Evolutionary conservation across 441 rosid species (phyloP), one percentile per base, ranked within the genome.

Genomic region (Jatropha podagrica): DNA sequence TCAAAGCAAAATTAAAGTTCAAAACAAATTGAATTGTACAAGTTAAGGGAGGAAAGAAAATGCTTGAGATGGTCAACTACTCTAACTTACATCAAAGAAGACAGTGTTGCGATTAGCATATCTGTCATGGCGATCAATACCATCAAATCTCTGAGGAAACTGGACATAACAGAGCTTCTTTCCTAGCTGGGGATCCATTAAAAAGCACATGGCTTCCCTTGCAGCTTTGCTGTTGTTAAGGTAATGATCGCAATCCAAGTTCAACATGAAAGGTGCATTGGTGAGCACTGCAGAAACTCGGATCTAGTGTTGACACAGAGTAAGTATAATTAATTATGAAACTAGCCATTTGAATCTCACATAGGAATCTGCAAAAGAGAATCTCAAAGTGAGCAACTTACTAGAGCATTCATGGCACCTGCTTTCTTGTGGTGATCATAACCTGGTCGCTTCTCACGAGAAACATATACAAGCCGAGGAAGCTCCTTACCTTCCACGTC

Each of bases 361-460:
- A 23, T 3, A 23, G 1, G 69, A 65, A 59, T 2, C 26, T 69
- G 60, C 17, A 66, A 78, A 71, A 58, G 40, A 42, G 23, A 63
- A 72, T 49, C 56, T 65, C 17, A 66, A 0, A 38, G 32, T 66
- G 41, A 74, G 69, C 9, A 68, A 73, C 80, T 78, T 71, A 92
- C 97, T 86, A 91, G 83, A 80, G 97, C 92, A 83, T 94, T 94
- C 97, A 87, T 88, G 63, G 98, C 98, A 81, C 97, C 97, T 4
- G 98, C 97, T 84, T 94, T 92, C 92, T 91, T 94, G 88, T 94
- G 98, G 72, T 94, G 97, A 1, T 72, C 79, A 74, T 86, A 91
- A 17, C 97, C 97, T 59, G 97, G 97, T 44, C 96, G 84, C 78
- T 94, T 92, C 86, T 94, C 97, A 76, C 98, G 88, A 5, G 97